A percentile compares a stretch with the other conserved stretches of the same genome.
These are phyloP conservation scores for Lathyrus tuberosus DNA, from an alignment of 306 rosid species.

Conservation along the genomic window DNA sequence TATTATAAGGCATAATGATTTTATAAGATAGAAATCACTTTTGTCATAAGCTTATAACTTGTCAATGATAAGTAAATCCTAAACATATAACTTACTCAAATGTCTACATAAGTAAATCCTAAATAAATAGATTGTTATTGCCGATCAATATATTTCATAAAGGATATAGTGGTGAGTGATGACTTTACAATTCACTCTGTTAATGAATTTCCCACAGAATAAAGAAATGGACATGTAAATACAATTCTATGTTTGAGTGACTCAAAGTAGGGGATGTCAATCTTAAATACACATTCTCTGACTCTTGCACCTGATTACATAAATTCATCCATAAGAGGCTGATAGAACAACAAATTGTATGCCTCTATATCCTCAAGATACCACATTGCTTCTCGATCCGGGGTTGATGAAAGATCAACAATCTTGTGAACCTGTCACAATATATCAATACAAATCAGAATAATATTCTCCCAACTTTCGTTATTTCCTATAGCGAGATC, in stretches of 20 bases:
- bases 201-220: neutral
- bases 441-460: conserved; percentile 9
- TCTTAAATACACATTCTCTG: conserved; percentile 12
- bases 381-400: conserved; percentile 92
- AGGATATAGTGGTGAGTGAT: neutral
- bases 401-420: conserved; percentile 79
- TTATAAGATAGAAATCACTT: neutral
- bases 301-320: conserved; percentile 17
- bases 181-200: conserved; percentile 15
- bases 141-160: neutral
- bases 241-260: neutral
- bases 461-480: conserved; percentile 2
- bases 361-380: conserved; percentile 92
- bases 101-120: too few species aligned
- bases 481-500: conserved; percentile 1
- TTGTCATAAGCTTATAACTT: neutral
- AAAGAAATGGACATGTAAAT: neutral
- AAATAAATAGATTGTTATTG: neutral
- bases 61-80: too few species aligned
- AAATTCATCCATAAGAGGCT: conserved; percentile 63
- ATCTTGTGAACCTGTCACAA: conserved; percentile 78
- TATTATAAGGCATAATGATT: too few species aligned
- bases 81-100: too few species aligned
- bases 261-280: neutral
- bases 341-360: conserved; percentile 73